Conservation (phyloP, 2,329 filamentous ascomycete species). For the Ceratocystis papillata region DNA sequence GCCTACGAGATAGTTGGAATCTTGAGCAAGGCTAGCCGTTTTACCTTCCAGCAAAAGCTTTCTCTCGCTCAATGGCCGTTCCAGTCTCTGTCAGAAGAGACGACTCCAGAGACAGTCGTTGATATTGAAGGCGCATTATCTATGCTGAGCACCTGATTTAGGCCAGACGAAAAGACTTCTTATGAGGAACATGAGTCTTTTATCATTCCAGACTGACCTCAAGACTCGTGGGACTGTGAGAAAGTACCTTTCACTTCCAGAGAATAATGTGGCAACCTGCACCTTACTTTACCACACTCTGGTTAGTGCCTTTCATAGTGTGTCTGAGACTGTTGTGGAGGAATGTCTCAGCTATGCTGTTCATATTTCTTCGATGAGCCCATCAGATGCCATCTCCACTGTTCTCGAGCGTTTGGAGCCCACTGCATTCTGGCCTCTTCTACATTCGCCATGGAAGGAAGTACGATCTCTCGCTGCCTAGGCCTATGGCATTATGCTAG, state of each 20-base stretch:
- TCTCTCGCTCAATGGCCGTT: constrained; percentile 65
- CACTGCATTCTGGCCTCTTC: constrained; percentile 45
- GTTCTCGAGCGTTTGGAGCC: constrained; percentile 31
- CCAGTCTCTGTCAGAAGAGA: constrained; percentile 68
- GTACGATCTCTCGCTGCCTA: constrained; percentile 57
- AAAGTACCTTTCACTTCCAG: constrained; percentile 39
- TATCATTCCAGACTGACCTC: constrained; percentile 55
- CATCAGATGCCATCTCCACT: constrained; percentile 32
- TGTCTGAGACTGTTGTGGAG: constrained; percentile 42
- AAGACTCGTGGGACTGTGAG: constrained; percentile 50
- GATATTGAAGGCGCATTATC: constrained; percentile 85
- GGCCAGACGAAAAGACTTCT: constrained; percentile 29
- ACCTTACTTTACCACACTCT: constrained; percentile 4
- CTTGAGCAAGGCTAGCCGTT: constrained; percentile 54
- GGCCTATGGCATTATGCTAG: constrained; percentile 63
- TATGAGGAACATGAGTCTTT: constrained; percentile 29
- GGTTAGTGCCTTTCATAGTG: constrained; percentile 35
- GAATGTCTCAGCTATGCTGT: constrained; percentile 44
- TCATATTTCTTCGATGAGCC: constrained; percentile 41
- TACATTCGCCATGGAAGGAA: constrained; percentile 61
- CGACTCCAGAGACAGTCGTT: constrained; percentile 62
- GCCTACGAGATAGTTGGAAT: constrained; percentile 88
- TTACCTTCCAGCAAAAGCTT: constrained; percentile 44
- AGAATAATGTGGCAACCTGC: constrained; percentile 27
- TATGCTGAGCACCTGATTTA: constrained; percentile 46